Evolutionary conservation across 176 grass and related monocot genomes (phyloP), one percentile per base, ranked within the genome.

Genomic region (Oryza meyeriana): DNA sequence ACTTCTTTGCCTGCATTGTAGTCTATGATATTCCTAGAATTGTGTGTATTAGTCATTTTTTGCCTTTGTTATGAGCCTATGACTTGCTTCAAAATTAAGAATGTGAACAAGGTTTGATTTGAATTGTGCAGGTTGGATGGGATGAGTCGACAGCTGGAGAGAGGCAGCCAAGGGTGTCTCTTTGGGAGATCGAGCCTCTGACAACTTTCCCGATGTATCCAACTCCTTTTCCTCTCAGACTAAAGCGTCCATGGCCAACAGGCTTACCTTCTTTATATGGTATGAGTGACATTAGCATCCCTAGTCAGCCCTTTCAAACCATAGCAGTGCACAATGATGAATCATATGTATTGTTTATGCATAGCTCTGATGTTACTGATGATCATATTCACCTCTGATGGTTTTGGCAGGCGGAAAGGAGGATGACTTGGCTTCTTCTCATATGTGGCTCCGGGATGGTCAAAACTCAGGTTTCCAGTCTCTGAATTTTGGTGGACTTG

Each of bases 171-270:
- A 95, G 97, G 84, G 97, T 92, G 50, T 99, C 97, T 69, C 91
- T 96, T 59, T 95, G 97, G 93, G 93, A 96, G 66, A 96, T 99
- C 61, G 97, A 99, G 70, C 97, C 95, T 32, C 74, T 98, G 66
- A 98, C 95, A 65, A 98, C 88, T 81, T 98, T 94, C 64, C 92
- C 95, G 12, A 98, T 98, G 92, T 94, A 98, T 80, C 91, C 95
- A 75, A 88, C 92, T 78, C 90, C 92, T 82, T 98, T 98, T 84
- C 89, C 88, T 66, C 89, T 98, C 50, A 89, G 95, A 48, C 85
- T 99, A 66, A 99, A 99, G 88, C 91, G 91, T 14, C 97, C 93
- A 59, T 99, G 97, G 97, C 91, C 97, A 69, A 72, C 87, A 59
- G 93, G 93, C 82, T 86, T 99, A 33, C 93, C 97, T 33, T 99